Evolutionary conservation across 352 stramenopile species (phyloP).

Genomic region (Pythium brassicae): DNA sequence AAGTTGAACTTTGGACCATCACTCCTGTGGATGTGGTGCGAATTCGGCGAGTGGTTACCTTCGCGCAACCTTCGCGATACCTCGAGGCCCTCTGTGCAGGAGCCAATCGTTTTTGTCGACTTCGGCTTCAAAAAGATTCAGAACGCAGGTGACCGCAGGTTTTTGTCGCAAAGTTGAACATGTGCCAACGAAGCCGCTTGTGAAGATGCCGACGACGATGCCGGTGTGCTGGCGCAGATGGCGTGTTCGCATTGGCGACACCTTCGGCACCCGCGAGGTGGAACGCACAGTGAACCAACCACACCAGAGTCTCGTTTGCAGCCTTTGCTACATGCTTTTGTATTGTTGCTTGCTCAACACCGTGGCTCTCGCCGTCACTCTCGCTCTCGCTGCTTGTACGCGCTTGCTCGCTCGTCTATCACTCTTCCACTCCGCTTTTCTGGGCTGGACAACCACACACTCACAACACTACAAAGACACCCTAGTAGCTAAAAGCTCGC

Average conservation of each 20-base stretch:
- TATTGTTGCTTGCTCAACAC: slow-evolving; percentile 1
- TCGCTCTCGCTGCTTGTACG: neutral
- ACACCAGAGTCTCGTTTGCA: neutral
- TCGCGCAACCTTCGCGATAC: slow-evolving; percentile 5
- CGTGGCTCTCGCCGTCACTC: neutral
- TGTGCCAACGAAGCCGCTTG: neutral
- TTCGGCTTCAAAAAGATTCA: neutral
- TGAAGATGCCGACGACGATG: no score
- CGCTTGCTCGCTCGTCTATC: slow-evolving; percentile 3
- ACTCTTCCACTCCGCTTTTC: slow-evolving; percentile 2
- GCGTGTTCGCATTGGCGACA: neutral
- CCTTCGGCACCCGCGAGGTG: no score
- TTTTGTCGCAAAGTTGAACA: neutral
- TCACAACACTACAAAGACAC: slow-evolving; percentile 4
- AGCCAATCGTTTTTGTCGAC: neutral
- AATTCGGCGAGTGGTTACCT: slow-evolving; percentile 4
- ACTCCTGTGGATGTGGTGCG: slow-evolving; percentile 6
- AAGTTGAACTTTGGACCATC: slow-evolving; percentile 13
- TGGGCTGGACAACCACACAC: slow-evolving; percentile 1
- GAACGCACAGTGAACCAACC: neutral
- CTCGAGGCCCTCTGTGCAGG: no score
- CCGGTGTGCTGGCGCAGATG: no score
- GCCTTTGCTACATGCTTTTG: slow-evolving; percentile 3
- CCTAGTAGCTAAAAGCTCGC: slow-evolving; percentile 3
- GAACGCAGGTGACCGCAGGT: neutral